phyloP scores from a whole-genome alignment of 2,329 filamentous ascomycete species.

The Pseudopyrenochaeta lycopersici region DNA sequence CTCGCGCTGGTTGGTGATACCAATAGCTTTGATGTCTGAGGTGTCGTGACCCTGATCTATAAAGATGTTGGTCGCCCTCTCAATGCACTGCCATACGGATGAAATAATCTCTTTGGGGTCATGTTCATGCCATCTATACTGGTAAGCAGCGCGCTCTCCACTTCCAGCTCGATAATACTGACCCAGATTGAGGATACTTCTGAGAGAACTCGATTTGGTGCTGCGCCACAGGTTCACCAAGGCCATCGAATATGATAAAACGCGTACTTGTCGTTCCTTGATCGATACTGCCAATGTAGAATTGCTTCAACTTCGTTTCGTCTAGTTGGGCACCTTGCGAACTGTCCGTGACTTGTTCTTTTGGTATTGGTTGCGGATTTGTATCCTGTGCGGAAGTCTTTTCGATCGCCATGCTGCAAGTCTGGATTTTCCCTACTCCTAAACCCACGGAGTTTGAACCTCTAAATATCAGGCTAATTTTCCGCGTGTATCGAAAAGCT shows the following conservation, averaged over 20 bases:
- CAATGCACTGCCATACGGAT: slow-evolving; percentile 82
- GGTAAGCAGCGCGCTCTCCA: slow-evolving; percentile 19
- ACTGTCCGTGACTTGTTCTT: slow-evolving; percentile 34
- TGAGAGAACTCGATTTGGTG: slow-evolving; percentile 91
- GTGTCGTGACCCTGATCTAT: slow-evolving; percentile 72
- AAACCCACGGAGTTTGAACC: slow-evolving; percentile 3
- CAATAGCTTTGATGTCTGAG: slow-evolving; percentile 77
- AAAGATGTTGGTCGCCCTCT: slow-evolving; percentile 77
- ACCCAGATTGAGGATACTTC: slow-evolving; percentile 86
- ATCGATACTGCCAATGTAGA: slow-evolving; percentile 88
- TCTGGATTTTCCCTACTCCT: background rate
- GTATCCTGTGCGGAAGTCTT: slow-evolving; percentile 32
- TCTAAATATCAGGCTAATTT: slow-evolving; percentile 17
- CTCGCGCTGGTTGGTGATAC: slow-evolving; percentile 91
- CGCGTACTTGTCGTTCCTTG: slow-evolving; percentile 90
- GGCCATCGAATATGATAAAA: slow-evolving; percentile 87
- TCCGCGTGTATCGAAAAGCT: slow-evolving; percentile 20
- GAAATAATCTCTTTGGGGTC: slow-evolving; percentile 79
- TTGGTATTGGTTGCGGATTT: slow-evolving; percentile 45
- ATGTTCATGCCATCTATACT: slow-evolving; percentile 84
- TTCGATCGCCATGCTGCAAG: slow-evolving; percentile 36
- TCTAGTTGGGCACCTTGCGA: slow-evolving; percentile 35
- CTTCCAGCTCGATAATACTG: slow-evolving; percentile 48
- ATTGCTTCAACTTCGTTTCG: slow-evolving; percentile 55
- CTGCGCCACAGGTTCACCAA: slow-evolving; percentile 78